phyloP scores from a whole-genome alignment of 768 basidiomycete genomes.

The Collybia mongolica region DNA sequence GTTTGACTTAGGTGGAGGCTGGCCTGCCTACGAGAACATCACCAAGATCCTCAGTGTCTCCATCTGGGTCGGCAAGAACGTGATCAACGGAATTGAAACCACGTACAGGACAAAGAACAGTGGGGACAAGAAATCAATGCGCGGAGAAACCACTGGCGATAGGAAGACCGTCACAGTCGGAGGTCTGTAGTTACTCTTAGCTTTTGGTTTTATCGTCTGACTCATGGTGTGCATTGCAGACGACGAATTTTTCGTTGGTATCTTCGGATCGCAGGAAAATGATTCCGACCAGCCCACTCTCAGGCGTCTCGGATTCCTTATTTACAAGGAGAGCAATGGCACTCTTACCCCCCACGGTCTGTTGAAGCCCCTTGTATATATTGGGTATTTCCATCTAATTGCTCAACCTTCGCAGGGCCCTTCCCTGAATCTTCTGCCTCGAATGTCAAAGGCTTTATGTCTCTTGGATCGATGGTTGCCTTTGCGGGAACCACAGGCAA shows the following conservation, averaged over 20 bases:
- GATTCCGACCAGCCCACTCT: background rate
- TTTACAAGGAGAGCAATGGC: background rate
- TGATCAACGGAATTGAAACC: background rate
- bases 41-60: background rate
- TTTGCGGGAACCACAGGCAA: too few species aligned
- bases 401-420: too few species aligned
- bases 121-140: too few species aligned
- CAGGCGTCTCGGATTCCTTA: constrained; percentile 1
- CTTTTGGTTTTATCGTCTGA: background rate
- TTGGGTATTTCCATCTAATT: background rate
- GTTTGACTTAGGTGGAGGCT: background rate
- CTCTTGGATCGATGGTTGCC: too few species aligned
- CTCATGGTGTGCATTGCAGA: background rate
- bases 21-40: background rate
- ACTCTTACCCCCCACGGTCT: background rate
- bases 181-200: background rate
- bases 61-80: background rate
- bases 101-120: background rate
- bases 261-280: background rate
- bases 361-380: too few species aligned
- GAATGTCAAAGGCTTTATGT: too few species aligned
- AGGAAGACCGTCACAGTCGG: background rate
- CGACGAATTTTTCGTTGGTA: background rate
- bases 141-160: too few species aligned
- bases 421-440: too few species aligned